phyloP scores from a whole-genome alignment of 345 rosid genomes.

The Populus tremula region DNA sequence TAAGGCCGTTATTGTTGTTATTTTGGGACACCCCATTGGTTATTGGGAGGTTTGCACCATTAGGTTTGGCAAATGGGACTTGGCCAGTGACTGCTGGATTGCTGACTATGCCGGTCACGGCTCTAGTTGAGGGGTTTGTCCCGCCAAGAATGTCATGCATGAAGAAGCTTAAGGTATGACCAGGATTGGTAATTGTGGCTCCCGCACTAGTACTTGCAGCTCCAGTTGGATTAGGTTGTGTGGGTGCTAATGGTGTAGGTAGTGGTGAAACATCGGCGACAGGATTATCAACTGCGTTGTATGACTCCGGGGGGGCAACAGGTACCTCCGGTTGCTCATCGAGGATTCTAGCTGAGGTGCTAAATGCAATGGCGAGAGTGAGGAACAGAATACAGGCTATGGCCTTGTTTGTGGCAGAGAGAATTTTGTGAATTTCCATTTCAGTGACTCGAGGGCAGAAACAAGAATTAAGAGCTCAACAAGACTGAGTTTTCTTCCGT shows the following conservation, averaged over 20 bases:
- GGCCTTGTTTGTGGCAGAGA: background rate
- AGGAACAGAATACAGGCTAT: conserved; percentile 4
- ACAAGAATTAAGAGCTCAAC: background rate
- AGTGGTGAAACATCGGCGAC: background rate
- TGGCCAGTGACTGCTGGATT: conserved; percentile 69
- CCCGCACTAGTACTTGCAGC: background rate
- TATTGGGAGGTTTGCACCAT: conserved; percentile 71
- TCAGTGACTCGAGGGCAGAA: background rate
- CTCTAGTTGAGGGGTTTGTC: conserved; percentile 64
- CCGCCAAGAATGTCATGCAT: conserved; percentile 85
- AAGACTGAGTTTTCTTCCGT: background rate
- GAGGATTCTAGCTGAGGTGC: conserved; percentile 8
- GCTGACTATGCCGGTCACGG: conserved; percentile 67
- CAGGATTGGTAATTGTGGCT: background rate
- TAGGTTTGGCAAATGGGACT: conserved; percentile 81
- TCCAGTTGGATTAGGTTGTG: background rate
- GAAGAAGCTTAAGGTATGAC: conserved; percentile 41
- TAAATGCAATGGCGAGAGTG: conserved; percentile 1
- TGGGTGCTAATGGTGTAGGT: conserved; percentile 6
- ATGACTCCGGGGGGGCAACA: conserved; percentile 4
- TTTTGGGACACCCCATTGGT: conserved; percentile 56
- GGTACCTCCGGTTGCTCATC: conserved; percentile 1
- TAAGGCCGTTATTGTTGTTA: conserved; percentile 57
- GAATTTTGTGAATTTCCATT: background rate
- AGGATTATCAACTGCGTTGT: background rate